Evolutionary conservation across 2,329 filamentous ascomycete genomes (phyloP).

Genomic region (Fusarium buxicola): DNA sequence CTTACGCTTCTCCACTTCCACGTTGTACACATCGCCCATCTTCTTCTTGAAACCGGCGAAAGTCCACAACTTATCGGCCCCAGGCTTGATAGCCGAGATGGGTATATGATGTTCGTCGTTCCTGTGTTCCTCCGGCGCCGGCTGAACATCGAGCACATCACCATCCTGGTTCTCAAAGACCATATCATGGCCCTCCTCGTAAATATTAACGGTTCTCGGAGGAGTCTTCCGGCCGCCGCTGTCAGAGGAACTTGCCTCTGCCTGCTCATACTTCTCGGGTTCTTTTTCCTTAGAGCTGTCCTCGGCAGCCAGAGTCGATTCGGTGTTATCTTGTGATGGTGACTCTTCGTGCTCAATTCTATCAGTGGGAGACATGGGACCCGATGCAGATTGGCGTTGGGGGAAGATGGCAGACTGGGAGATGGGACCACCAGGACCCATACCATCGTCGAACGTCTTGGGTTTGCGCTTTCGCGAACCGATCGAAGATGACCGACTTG

Average conservation of each 20-base stretch:
- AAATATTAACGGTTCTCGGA: constrained; percentile 69
- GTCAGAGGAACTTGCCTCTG: constrained; percentile 36
- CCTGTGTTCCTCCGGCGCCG: constrained; percentile 22
- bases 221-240: constrained; percentile 40
- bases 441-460: constrained; percentile 77
- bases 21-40: constrained; percentile 64
- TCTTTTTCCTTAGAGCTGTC: constrained; percentile 52
- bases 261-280: constrained; percentile 40
- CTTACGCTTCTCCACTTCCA: constrained; percentile 72
- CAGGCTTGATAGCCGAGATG: constrained; percentile 35
- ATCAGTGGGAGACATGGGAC: constrained; percentile 38
- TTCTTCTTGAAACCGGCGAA: constrained; percentile 60
- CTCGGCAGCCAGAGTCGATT: constrained; percentile 49
- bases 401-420: constrained; percentile 91
- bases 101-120: constrained; percentile 33
- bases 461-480: constrained; percentile 71
- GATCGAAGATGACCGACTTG: constrained; percentile 70
- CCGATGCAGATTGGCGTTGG: constrained; percentile 52
- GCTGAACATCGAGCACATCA: constrained; percentile 79
- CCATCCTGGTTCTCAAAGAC: constrained; percentile 89
- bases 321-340: constrained; percentile 48
- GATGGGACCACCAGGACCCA: constrained; percentile 86
- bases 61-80: constrained; percentile 48
- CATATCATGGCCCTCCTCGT: constrained; percentile 82
- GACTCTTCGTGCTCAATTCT: constrained; percentile 46